phyloP scores from a whole-genome alignment of 768 basidiomycete genomes.

The Strobilomyces dryophilus region DNA sequence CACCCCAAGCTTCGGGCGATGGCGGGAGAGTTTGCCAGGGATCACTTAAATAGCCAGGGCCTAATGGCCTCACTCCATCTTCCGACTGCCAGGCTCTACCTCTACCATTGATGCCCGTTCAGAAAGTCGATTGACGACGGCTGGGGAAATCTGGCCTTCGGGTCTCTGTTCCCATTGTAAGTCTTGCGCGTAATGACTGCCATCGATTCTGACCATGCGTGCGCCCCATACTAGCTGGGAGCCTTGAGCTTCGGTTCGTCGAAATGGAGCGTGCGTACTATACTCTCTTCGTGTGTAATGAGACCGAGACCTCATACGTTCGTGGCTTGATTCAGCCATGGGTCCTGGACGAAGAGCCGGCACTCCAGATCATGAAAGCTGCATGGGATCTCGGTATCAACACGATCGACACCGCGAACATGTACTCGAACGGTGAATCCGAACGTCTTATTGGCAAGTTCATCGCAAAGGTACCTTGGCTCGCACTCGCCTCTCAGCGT shows the following conservation, averaged over 20 bases:
- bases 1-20: too few species aligned
- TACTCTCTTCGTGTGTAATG: neutral
- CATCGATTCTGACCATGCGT: neutral
- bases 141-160: slow-evolving; percentile 31
- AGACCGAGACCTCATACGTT: neutral
- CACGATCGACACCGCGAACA: slow-evolving; percentile 22
- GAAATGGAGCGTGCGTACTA: slow-evolving; percentile 27
- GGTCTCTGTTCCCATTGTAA: slow-evolving; percentile 34
- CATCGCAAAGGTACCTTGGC: neutral
- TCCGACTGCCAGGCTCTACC: too few species aligned
- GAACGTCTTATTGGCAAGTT: too few species aligned
- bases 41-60: too few species aligned
- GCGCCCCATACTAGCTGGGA: slow-evolving; percentile 14
- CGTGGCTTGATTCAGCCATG: slow-evolving; percentile 11
- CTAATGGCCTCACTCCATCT: too few species aligned
- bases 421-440: slow-evolving; percentile 13
- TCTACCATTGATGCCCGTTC: too few species aligned
- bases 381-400: slow-evolving; percentile 40
- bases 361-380: slow-evolving; percentile 33
- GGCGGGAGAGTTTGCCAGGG: too few species aligned
- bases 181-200: neutral
- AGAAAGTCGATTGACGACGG: too few species aligned
- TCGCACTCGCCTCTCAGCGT: slow-evolving; percentile 8
- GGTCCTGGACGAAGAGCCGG: slow-evolving; percentile 26
- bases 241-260: slow-evolving; percentile 27